Percentiles rank a stretch among this genome's conserved stretches.
Conservation (phyloP, 495 filamentous ascomycete species). For the Bacidia gigantensis region DNA sequence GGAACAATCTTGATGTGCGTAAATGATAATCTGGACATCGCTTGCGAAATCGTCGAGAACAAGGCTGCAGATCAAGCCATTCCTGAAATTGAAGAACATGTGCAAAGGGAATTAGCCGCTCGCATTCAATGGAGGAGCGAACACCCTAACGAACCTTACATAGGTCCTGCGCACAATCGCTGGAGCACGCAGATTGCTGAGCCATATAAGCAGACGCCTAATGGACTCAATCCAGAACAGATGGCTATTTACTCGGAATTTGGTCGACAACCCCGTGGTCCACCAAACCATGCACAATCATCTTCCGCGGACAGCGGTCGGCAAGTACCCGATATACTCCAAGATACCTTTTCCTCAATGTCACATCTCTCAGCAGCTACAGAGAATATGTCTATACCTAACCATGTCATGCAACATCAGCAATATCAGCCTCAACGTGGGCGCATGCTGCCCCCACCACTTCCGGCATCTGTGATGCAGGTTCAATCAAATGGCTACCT, state of each 20-base stretch:
- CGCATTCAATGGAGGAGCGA: conserved; percentile 57
- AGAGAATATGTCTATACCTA: conserved; percentile 61
- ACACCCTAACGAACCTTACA: conserved; percentile 67
- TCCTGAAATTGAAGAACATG: conserved; percentile 84
- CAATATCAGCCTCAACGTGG: conserved; percentile 37
- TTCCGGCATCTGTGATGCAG: conserved; percentile 31
- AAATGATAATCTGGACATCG: conserved; percentile 89
- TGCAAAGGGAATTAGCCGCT: conserved; percentile 58
- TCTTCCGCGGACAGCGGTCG: conserved; percentile 44
- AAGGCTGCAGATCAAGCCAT: conserved; percentile 86
- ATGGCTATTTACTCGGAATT: conserved; percentile 95
- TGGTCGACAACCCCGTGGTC: conserved; percentile 59
- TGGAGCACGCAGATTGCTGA: conserved; percentile 84
- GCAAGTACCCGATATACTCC: conserved; percentile 59
- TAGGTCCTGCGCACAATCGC: conserved; percentile 62
- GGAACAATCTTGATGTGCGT: conserved; percentile 91
- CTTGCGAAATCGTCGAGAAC: conserved; percentile 83
- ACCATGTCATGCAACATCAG: conserved; percentile 48
- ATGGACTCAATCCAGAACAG: conserved; percentile 80
- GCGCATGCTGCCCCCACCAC: conserved; percentile 31
- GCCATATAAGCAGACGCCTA: conserved; percentile 67
- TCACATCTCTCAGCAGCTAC: conserved; percentile 67
- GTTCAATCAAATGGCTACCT: conserved; percentile 51
- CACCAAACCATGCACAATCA: conserved; percentile 40
- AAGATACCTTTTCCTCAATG: conserved; percentile 67